Conservation (phyloP, 169 alveolate species). For the Babesia ovis region DNA sequence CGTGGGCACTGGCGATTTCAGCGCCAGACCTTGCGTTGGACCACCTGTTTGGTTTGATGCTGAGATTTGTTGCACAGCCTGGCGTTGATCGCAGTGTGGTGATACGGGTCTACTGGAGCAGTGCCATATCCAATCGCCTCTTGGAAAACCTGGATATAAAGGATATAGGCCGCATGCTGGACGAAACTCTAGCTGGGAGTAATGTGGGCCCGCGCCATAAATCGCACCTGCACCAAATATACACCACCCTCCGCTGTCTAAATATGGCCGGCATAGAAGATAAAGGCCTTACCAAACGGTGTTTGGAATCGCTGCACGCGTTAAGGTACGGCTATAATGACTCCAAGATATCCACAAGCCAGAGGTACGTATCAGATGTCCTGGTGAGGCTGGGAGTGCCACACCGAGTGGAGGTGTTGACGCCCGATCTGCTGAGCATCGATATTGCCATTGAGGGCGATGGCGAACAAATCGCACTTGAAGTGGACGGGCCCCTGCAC, state of each 20-base stretch:
- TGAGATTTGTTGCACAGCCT: neutral
- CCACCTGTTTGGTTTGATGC: constrained; percentile 11
- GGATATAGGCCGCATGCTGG: neutral
- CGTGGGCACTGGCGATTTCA: constrained; percentile 51
- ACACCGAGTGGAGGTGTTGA: constrained; percentile 56
- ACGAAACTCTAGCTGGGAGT: constrained; percentile 8
- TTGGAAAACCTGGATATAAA: constrained; percentile 2
- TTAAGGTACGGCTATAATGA: constrained; percentile 40
- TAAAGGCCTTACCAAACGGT: constrained; percentile 3
- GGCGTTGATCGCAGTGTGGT: constrained; percentile 23
- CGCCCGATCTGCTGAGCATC: constrained; percentile 59
- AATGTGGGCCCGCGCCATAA: constrained; percentile 12
- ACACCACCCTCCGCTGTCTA: constrained; percentile 21
- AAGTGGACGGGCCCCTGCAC: constrained; percentile 70
- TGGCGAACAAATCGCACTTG: constrained; percentile 60
- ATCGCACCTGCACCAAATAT: constrained; percentile 37
- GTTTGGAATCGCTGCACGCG: constrained; percentile 20
- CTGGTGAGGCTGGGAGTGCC: constrained; percentile 58
- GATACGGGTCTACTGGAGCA: constrained; percentile 35
- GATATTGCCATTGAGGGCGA: constrained; percentile 54
- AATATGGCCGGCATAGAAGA: constrained; percentile 10
- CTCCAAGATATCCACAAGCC: constrained; percentile 58
- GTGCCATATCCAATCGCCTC: constrained; percentile 2
- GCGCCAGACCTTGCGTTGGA: constrained; percentile 20
- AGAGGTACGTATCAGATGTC: constrained; percentile 60